Evolutionary conservation across 2,329 filamentous ascomycete species (phyloP).

Genomic region (Grosmannia serpens): DNA sequence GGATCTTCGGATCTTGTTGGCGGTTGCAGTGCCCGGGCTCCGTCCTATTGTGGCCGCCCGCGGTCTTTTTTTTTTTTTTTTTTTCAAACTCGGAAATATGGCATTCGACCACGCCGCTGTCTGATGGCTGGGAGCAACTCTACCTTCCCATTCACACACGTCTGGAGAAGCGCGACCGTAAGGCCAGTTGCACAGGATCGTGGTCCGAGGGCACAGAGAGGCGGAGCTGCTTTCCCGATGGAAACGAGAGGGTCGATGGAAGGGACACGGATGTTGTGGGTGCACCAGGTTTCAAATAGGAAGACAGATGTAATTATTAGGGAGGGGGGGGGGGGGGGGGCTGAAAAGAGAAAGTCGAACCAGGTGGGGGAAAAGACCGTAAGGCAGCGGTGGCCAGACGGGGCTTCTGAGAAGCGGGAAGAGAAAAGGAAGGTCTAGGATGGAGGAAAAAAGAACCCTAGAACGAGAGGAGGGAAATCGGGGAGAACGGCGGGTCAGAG

Average conservation of each 20-base stretch:
- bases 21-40: neutral
- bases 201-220: slow-evolving; percentile 6
- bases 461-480: neutral
- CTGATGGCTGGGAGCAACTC: neutral
- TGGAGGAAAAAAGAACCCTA: neutral
- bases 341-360: neutral
- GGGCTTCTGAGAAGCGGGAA: neutral
- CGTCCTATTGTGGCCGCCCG: neutral
- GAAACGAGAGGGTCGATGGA: neutral
- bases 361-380: neutral
- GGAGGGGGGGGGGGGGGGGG: neutral
- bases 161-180: slow-evolving; percentile 5
- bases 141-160: neutral
- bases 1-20: neutral
- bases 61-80: neutral
- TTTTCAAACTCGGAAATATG: neutral
- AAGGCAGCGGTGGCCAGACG: neutral
- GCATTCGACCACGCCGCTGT: neutral
- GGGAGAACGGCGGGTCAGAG: neutral
- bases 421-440: neutral
- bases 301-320: neutral
- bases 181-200: slow-evolving; percentile 4
- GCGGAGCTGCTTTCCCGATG: slow-evolving; percentile 1
- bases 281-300: slow-evolving; percentile 13
- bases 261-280: slow-evolving; percentile 6